Evolutionary conservation across 1,284 basidiomycete genomes (phyloP), one percentile per base, ranked within the genome.

Genomic region (Vanrija humicola): DNA sequence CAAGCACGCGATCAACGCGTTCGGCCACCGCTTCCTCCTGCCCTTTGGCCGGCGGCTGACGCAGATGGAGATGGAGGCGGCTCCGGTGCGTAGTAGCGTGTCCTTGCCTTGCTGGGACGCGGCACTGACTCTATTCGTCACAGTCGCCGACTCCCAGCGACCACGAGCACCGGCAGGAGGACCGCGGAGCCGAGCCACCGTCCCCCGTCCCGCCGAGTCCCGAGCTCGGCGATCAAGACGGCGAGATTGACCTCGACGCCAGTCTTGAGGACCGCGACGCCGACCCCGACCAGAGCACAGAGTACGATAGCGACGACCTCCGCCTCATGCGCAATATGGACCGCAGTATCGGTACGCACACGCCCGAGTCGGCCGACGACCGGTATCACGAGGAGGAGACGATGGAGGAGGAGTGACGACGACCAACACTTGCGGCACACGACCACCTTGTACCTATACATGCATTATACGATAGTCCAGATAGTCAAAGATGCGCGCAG

Each of bases 1-100:
- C 23, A 61, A 68, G 66, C 59, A 61, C 21, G 45, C 61, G n/a
- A 62, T 69, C 23, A 69, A 70, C 40, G 59, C 63, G 50, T 76
- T 74, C 51, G 74, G 74, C 9, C 63, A 72, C 54, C 60, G 70
- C 0, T 76, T 76, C 61, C 55, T 76, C 2, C 55, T 74, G 19
- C 74, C 74, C 6, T 66, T 66, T 25, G 74, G 74, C 14, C 48
- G 71, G 29, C 48, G 69, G 18, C 61, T 65, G 51, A 76, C 74
- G n/a, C 72, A 73, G 54, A 69, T 70, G 62, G 72, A 75, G 59
- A 64, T 70, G 56, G 74, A 75, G 46, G 64, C 65, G n/a, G 69
- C 66, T 5, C 65, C 68, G 15, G 73, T 75, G 49, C 52, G 69
- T 65, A 18, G 26, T 16, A 14, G 25, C 25, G 45, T n/a, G n/a